phyloP scores from a whole-genome alignment of 768 basidiomycete genomes.

The Suillus subaureus region DNA sequence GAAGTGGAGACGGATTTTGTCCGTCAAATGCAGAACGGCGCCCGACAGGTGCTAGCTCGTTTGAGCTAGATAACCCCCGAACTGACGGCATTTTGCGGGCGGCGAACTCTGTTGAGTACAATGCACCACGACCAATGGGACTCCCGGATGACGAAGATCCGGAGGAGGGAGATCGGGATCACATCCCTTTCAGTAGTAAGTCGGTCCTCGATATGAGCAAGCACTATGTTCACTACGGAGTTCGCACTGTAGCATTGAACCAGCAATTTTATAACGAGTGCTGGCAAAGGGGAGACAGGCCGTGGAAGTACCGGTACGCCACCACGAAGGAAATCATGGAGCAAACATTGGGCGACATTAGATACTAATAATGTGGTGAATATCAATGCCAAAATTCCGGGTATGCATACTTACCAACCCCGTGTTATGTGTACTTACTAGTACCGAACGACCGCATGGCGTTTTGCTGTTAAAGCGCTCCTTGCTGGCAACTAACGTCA shows the following conservation, averaged over 20 bases:
- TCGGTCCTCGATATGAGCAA: constrained; percentile 13
- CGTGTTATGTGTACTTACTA: background rate
- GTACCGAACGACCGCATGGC: background rate
- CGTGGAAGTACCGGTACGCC: constrained; percentile 35
- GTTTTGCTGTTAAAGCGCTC: background rate
- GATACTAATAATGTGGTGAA: background rate
- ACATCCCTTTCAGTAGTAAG: constrained; percentile 31
- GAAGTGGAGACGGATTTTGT: background rate
- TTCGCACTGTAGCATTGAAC: constrained; percentile 22
- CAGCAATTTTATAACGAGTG: constrained; percentile 20
- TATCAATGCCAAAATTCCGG: background rate
- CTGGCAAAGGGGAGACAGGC: constrained; percentile 8
- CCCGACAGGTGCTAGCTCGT: constrained; percentile 5
- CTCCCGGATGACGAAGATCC: constrained; percentile 21
- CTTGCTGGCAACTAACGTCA: background rate
- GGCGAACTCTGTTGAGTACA: constrained; percentile 5
- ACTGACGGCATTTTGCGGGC: background rate
- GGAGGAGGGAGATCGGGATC: constrained; percentile 14
- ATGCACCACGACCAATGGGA: constrained; percentile 6
- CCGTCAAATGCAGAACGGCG: constrained; percentile 4
- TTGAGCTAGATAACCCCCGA: constrained; percentile 5
- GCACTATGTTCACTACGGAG: background rate
- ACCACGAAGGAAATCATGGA: constrained; percentile 31
- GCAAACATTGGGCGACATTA: constrained; percentile 14
- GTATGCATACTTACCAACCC: background rate